Percentiles rank a stretch among this genome's conserved stretches.
Evolutionary conservation across 345 rosid genomes (phyloP).

Genomic region (Lumnitzera racemosa): DNA sequence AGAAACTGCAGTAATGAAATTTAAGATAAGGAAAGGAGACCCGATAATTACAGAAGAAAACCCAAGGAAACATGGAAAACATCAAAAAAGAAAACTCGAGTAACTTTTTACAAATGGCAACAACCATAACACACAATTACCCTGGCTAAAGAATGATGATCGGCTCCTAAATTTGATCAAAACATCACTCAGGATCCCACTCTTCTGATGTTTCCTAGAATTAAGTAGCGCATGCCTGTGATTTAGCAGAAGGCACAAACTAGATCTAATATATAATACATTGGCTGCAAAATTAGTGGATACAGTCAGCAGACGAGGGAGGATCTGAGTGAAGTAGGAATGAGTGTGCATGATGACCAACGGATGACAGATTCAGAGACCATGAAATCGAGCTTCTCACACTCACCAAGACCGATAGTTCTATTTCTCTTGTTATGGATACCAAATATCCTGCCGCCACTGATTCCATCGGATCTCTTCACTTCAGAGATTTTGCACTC

Average conservation of each 20-base stretch:
- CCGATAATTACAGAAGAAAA: too few species aligned
- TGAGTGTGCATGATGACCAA: slow-evolving; percentile 58
- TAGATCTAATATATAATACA: slow-evolving; percentile 3
- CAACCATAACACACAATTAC: slow-evolving; percentile 11
- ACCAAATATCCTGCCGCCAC: slow-evolving; percentile 30
- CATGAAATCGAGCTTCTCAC: slow-evolving; percentile 37
- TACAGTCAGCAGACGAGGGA: slow-evolving; percentile 45
- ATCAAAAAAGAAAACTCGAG: slow-evolving; percentile 10
- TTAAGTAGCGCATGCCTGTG: too few species aligned
- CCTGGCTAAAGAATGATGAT: neutral
- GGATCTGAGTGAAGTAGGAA: slow-evolving; percentile 43
- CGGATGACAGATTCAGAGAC: slow-evolving; percentile 56
- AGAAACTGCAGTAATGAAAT: too few species aligned
- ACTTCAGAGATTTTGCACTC: slow-evolving; percentile 23
- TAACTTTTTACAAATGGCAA: slow-evolving; percentile 17
- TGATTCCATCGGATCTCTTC: slow-evolving; percentile 26
- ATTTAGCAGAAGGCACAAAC: neutral
- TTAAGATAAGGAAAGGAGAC: too few species aligned
- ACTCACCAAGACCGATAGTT: slow-evolving; percentile 53
- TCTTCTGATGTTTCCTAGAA: too few species aligned
- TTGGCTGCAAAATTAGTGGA: neutral
- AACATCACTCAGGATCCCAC: too few species aligned
- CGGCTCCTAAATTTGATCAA: too few species aligned
- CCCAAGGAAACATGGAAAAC: slow-evolving; percentile 9
- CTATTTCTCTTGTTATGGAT: slow-evolving; percentile 47